Conservation (phyloP, 805 yeast genomes). For the Myxozyma vanderwaltii region DNA sequence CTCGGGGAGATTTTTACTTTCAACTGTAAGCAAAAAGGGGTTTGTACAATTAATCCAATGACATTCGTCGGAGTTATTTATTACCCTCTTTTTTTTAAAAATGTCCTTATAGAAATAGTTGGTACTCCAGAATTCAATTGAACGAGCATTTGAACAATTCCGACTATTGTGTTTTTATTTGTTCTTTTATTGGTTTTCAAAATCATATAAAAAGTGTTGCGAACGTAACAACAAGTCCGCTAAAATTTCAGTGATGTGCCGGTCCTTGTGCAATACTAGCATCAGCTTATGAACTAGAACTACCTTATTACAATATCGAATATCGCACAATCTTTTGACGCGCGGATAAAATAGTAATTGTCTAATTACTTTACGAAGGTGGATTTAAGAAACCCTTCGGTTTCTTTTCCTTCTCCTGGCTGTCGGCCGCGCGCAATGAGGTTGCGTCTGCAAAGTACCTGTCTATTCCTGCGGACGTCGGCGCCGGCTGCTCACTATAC, state of each 20-base stretch:
- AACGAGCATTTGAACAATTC: too few relatives aligned
- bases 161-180: too few relatives aligned
- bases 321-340: too few relatives aligned
- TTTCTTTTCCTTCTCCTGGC: not conserved
- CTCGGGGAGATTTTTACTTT: not conserved
- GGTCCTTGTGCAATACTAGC: not conserved
- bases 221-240: too few relatives aligned
- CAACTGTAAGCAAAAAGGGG: not conserved
- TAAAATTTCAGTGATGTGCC: not conserved
- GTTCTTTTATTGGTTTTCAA: too few relatives aligned
- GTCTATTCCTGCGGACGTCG: not conserved
- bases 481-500: not conserved
- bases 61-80: not conserved
- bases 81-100: not conserved
- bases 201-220: too few relatives aligned
- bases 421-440: constrained; percentile 4
- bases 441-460: constrained; percentile 3
- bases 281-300: not conserved
- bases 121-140: too few relatives aligned
- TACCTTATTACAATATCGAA: too few relatives aligned
- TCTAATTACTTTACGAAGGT: not conserved
- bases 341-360: too few relatives aligned
- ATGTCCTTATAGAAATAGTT: too few relatives aligned
- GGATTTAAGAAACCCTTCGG: not conserved
- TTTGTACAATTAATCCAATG: not conserved